Conservation (phyloP, 306 rosid species). For the Rosa persica region DNA sequence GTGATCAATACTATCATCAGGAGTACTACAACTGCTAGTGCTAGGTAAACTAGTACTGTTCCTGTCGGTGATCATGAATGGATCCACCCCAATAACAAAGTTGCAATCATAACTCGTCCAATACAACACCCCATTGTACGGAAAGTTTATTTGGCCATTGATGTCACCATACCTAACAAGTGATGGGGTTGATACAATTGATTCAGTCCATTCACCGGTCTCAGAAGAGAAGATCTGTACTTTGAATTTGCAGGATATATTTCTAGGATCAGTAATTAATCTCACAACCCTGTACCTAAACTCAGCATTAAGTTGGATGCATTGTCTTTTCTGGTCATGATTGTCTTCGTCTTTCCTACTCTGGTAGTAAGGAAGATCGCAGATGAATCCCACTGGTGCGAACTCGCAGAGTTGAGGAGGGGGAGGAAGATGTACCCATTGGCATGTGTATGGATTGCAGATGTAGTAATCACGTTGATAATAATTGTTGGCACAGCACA, state of each 20-base stretch:
- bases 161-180: background rate
- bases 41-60: background rate
- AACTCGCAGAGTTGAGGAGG: background rate
- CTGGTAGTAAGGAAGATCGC: background rate
- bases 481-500: background rate
- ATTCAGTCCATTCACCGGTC: background rate
- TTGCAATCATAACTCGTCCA: background rate
- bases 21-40: background rate
- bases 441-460: background rate
- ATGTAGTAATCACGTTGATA: background rate
- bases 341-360: background rate
- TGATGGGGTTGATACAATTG: background rate
- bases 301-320: background rate
- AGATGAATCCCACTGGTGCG: background rate
- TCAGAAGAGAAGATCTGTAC: background rate
- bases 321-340: background rate
- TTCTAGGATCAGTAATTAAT: background rate
- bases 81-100: background rate
- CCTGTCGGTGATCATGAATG: background rate
- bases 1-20: background rate
- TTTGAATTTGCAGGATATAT: background rate
- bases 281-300: background rate
- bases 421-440: background rate
- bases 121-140: background rate
- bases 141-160: background rate